Conservation (phyloP, 2,329 filamentous ascomycete genomes). For the Fusarium zealandicum region DNA sequence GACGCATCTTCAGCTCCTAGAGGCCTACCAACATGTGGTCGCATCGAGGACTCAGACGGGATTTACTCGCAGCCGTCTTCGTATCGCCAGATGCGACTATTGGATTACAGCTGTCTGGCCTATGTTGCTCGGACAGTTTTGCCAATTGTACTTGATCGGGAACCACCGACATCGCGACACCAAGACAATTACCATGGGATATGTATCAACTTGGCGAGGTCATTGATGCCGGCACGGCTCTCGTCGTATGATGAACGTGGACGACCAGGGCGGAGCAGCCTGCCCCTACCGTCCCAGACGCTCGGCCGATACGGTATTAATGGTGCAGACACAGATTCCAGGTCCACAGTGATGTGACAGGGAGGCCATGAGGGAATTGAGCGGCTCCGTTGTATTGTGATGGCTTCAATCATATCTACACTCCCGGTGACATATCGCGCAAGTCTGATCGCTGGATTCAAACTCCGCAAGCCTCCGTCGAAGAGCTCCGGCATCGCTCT, state of each 20-base stretch:
- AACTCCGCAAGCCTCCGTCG: not conserved
- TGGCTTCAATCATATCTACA: not conserved
- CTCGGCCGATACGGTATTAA: slow-evolving; percentile 5
- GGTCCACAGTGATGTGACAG: slow-evolving; percentile 3
- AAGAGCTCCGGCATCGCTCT: not conserved
- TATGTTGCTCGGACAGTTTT: not conserved
- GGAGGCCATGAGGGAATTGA: not conserved
- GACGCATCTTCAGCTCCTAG: not conserved
- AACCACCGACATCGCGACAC: slow-evolving; percentile 15
- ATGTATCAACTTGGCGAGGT: not conserved
- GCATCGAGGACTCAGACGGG: slow-evolving; percentile 1
- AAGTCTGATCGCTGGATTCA: too few species aligned
- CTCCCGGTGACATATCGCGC: too few species aligned
- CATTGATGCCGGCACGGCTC: slow-evolving; percentile 8
- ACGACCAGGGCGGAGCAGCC: too few species aligned
- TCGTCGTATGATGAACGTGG: slow-evolving; percentile 11
- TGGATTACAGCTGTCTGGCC: not conserved
- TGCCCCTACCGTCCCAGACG: not conserved
- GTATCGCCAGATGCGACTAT: not conserved
- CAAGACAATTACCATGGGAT: not conserved
- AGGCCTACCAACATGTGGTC: not conserved
- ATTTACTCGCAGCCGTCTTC: not conserved
- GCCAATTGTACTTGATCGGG: slow-evolving; percentile 11
- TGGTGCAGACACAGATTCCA: not conserved
- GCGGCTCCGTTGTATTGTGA: slow-evolving; percentile 1